Evolutionary conservation across 2,329 filamentous ascomycete genomes (phyloP).

Genomic region (Rhynchosporium agropyri): DNA sequence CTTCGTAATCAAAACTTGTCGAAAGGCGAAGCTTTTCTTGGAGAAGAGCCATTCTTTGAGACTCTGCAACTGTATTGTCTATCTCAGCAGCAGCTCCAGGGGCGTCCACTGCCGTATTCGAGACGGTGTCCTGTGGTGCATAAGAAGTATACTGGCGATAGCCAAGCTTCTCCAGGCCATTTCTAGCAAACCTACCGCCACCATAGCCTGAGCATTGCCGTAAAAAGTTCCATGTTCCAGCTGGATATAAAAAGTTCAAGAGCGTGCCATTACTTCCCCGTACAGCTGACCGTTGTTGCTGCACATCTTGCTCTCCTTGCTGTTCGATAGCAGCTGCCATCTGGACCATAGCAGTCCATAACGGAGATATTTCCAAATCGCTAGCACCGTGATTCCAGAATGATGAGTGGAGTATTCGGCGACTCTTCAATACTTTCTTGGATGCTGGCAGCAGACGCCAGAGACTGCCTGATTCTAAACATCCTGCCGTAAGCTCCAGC

Average conservation of each 20-base stretch:
- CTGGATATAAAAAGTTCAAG: conserved; percentile 48
- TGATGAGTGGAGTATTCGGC: conserved; percentile 54
- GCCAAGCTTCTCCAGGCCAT: conserved; percentile 32
- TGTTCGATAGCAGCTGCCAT: conserved; percentile 27
- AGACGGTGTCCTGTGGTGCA: conserved; percentile 32
- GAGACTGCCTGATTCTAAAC: conserved; percentile 57
- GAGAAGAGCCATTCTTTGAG: conserved; percentile 20
- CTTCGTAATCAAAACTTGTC: conserved; percentile 40
- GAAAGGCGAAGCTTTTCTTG: conserved; percentile 29
- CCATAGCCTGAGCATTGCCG: conserved; percentile 39
- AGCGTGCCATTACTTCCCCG: conserved; percentile 31
- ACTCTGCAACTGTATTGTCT: background rate
- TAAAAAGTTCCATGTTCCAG: conserved; percentile 44
- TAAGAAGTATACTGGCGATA: conserved; percentile 43
- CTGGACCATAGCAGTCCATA: conserved; percentile 38
- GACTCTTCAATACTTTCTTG: conserved; percentile 42
- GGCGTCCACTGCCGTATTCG: background rate
- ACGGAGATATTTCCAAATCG: conserved; percentile 40
- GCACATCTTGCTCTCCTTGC: conserved; percentile 19
- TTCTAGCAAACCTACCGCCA: conserved; percentile 30
- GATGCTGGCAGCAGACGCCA: conserved; percentile 50
- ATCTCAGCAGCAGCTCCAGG: background rate
- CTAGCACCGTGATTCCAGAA: conserved; percentile 58
- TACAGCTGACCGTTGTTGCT: conserved; percentile 21
- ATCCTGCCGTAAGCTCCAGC: conserved; percentile 62